Conservation (phyloP, 176 grass and related monocot species). For the Thalia dealbata region DNA sequence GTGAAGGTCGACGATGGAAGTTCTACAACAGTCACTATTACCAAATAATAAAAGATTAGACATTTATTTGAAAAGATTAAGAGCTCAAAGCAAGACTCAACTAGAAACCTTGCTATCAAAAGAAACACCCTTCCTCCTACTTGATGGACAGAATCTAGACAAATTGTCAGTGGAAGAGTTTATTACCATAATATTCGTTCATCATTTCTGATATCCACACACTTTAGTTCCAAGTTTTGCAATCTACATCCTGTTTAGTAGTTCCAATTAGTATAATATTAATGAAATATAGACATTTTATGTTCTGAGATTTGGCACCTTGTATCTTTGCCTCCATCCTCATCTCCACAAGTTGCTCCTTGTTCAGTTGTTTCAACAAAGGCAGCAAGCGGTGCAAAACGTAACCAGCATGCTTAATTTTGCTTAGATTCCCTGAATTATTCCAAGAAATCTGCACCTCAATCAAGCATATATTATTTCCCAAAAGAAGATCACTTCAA, state of each 20-base stretch:
- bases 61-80: not conserved
- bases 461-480: not conserved
- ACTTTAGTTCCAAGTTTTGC: slow-evolving; percentile 28
- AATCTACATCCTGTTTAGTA: slow-evolving; percentile 27
- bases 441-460: not conserved
- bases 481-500: too few relatives aligned
- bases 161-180: slow-evolving; percentile 4
- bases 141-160: not conserved
- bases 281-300: slow-evolving; percentile 7
- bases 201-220: slow-evolving; percentile 32
- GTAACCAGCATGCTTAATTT: slow-evolving; percentile 30
- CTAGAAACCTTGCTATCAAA: not conserved
- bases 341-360: slow-evolving; percentile 48
- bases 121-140: not conserved
- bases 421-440: not conserved
- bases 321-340: slow-evolving; percentile 34
- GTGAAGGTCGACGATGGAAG: slow-evolving; percentile 67
- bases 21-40: slow-evolving; percentile 53
- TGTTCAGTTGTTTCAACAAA: slow-evolving; percentile 35
- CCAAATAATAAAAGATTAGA: slow-evolving; percentile 11
- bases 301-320: slow-evolving; percentile 26
- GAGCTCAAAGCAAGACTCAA: not conserved
- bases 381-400: slow-evolving; percentile 48
- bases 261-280: slow-evolving; percentile 7
- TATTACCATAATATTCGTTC: slow-evolving; percentile 52